Conservation (phyloP, 2,329 filamentous ascomycete genomes). For the Fusarium sambucinum region DNA sequence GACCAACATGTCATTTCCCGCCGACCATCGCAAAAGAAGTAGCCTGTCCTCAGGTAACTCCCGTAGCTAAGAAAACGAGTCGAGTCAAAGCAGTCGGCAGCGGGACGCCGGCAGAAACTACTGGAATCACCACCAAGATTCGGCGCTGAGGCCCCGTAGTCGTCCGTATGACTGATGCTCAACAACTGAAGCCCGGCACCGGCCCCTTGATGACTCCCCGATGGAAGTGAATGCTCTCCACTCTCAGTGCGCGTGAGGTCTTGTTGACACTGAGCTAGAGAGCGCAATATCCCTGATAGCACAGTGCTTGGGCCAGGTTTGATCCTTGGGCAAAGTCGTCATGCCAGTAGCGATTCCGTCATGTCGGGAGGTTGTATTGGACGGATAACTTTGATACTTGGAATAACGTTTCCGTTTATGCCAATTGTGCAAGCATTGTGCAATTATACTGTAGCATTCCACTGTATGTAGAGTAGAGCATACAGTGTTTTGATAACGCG, state of each 20-base stretch:
- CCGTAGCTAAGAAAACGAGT: constrained; percentile 3
- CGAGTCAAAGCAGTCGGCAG: constrained; percentile 18
- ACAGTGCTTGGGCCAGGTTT: constrained; percentile 31
- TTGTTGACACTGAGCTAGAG: constrained; percentile 28
- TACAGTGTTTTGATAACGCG: constrained; percentile 30
- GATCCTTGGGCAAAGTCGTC: constrained; percentile 39
- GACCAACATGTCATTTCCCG: constrained; percentile 47
- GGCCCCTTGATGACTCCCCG: constrained; percentile 41
- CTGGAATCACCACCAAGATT: constrained; percentile 42
- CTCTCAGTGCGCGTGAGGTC: constrained; percentile 30
- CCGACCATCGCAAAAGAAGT: constrained; percentile 28
- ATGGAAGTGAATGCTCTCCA: constrained; percentile 24
- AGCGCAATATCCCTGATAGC: constrained; percentile 9
- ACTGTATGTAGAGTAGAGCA: constrained; percentile 19
- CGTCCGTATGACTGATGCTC: constrained; percentile 32
- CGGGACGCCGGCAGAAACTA: constrained; percentile 38
- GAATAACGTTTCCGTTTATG: constrained; percentile 14
- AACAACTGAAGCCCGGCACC: constrained; percentile 36
- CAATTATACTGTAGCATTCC: not conserved
- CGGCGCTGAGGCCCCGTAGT: constrained; percentile 39
- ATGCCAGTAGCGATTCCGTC: constrained; percentile 40
- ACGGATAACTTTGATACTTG: constrained; percentile 20
- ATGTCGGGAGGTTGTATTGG: constrained; percentile 17
- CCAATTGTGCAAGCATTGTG: constrained; percentile 22
- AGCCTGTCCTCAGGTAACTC: not conserved